Evolutionary conservation across 1,284 basidiomycete species (phyloP), one percentile per base, ranked within the genome.

Genomic region (Cryptococcus wingfieldii): DNA sequence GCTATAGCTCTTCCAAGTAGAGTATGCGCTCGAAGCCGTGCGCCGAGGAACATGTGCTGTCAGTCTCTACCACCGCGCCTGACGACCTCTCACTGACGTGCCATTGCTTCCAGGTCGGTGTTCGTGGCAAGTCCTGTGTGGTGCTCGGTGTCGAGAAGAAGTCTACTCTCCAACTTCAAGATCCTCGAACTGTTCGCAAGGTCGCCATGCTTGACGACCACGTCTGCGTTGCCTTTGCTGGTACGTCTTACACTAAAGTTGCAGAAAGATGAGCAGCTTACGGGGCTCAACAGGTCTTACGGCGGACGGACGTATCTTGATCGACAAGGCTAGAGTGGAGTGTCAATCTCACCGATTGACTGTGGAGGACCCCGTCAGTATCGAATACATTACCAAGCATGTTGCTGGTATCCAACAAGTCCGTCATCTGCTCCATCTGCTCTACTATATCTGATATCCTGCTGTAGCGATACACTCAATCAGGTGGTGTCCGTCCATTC

Each of bases 111-210:
- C 61, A 95, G 92, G 92, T 98, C 59, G 96, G 96, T 51, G 91
- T 98, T 34, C 86, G 92, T 60, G 96, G 96, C 62, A 88, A 90
- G 73, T 87, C 94, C 68, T 89, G 94, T 38, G 96, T 97, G 4
- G 92, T 98, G 4, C 83, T 99, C 27, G 96, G 95, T 53, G 96
- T 98, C 19, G 96, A 99, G 82, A 98, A 98, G 86, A 98, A 98
- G 79, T 93, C 90, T 0, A 86, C 97, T 16, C 82, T 98, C 27
- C 96, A 99, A 77, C 83, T 99, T 8, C 96, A 99, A 81, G 96
- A 99, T 79, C 90, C 96, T 10, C 83, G 96, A 54, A 98, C 96
- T 2, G 93, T 98, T 16, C 83, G 95, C 57, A 99, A 99, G 77
- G 95, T 98, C 13, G 96, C 91, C 60, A 95, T 98, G 91, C 80